phyloP scores from a whole-genome alignment of 2,329 filamentous ascomycete species.

The Trichoderma semiorbis region DNA sequence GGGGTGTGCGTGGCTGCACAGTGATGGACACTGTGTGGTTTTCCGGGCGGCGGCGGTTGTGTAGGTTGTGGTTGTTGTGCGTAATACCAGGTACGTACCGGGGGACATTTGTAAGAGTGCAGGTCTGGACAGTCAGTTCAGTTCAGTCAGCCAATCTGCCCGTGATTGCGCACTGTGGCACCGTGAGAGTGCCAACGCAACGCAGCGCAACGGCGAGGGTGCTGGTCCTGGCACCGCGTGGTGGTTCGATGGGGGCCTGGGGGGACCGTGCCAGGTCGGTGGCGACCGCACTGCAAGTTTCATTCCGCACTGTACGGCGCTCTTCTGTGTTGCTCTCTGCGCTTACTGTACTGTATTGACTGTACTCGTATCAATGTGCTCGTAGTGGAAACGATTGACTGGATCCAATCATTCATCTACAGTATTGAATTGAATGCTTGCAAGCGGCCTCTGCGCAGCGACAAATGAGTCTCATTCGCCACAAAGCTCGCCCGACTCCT shows the following conservation, averaged over 20 bases:
- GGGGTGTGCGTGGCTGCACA: constrained; percentile 1
- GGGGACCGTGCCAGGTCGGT: not conserved
- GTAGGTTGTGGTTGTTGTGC: not conserved
- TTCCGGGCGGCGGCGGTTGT: not conserved
- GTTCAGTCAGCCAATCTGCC: not conserved
- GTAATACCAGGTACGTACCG: not conserved
- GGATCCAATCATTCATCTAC: too few relatives aligned
- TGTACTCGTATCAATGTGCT: too few relatives aligned
- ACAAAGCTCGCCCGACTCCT: not conserved
- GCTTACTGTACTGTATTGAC: too few relatives aligned
- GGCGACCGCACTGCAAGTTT: not conserved
- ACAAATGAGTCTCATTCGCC: not conserved
- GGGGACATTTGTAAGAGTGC: not conserved
- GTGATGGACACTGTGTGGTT: not conserved
- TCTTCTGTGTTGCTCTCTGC: not conserved
- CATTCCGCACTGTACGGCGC: not conserved
- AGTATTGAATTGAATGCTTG: not conserved
- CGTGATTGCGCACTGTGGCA: not conserved
- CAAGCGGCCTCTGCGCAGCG: not conserved
- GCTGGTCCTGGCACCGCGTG: not conserved
- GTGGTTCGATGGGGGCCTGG: not conserved
- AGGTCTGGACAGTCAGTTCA: not conserved
- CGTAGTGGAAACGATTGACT: too few relatives aligned
- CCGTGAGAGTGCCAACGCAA: constrained; percentile 8
- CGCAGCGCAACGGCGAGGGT: not conserved